Conservation (phyloP, 768 basidiomycete species). For the Termitomyces sp. region DNA sequence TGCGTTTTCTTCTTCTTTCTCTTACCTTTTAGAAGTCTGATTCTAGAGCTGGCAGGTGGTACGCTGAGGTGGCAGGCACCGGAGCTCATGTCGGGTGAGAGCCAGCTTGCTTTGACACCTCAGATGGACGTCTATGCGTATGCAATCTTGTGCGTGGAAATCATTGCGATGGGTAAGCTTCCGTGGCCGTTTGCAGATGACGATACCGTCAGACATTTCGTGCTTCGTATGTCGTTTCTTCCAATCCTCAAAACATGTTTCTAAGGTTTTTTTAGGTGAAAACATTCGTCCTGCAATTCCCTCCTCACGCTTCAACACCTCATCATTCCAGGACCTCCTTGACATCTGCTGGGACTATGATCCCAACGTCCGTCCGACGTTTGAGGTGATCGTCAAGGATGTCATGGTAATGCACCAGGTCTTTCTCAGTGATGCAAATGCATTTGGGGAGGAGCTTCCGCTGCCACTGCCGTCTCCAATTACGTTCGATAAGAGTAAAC, state of each 20-base stretch:
- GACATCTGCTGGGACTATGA: conserved; percentile 51
- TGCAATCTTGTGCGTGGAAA: conserved; percentile 59
- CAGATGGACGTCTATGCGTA: conserved; percentile 68
- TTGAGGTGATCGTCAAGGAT: conserved; percentile 39
- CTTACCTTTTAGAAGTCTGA: background rate
- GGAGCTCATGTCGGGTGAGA: conserved; percentile 49
- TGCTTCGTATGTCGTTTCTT: conserved; percentile 34
- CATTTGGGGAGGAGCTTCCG: conserved; percentile 11
- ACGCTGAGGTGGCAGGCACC: conserved; percentile 71
- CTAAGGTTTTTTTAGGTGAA: conserved; percentile 31
- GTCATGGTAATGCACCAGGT: conserved; percentile 39
- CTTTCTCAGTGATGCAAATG: conserved; percentile 4
- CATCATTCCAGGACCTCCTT: conserved; percentile 39
- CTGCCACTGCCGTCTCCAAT: conserved; percentile 1
- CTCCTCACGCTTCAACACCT: conserved; percentile 23
- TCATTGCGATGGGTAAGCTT: conserved; percentile 54
- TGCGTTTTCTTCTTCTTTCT: conserved; percentile 23
- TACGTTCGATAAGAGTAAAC: conserved; percentile 11
- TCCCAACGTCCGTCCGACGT: conserved; percentile 46
- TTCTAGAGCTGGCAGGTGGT: conserved; percentile 41
- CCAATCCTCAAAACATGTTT: background rate
- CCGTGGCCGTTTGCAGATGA: conserved; percentile 54
- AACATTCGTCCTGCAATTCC: conserved; percentile 49
- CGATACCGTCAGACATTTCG: conserved; percentile 41
- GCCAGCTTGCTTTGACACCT: conserved; percentile 33